Conservation (phyloP, 495 filamentous ascomycete species). For the Achaetomiella virescens region DNA sequence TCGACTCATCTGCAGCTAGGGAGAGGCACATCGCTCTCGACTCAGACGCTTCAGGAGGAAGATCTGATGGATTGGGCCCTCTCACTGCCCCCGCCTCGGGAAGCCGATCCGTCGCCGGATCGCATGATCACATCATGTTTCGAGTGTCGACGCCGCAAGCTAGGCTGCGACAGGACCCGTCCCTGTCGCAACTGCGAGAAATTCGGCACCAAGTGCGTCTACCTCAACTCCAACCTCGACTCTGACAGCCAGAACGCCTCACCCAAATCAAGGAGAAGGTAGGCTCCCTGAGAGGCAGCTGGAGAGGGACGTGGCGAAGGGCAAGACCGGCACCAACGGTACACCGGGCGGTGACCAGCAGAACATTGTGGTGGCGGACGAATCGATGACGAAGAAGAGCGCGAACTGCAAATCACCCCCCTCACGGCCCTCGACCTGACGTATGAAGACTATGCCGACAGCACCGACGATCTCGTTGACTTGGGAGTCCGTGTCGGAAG, state of each 20-base stretch:
- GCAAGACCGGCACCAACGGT: constrained; percentile 15
- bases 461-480: constrained; percentile 56
- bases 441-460: constrained; percentile 55
- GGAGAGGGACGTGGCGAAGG: constrained; percentile 47
- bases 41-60: not conserved
- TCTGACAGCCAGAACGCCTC: constrained; percentile 54
- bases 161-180: constrained; percentile 69
- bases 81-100: not conserved
- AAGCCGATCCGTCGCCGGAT: constrained; percentile 57
- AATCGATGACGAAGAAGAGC: constrained; percentile 44
- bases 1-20: not conserved
- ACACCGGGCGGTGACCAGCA: not conserved
- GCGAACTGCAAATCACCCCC: constrained; percentile 47
- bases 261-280: constrained; percentile 67
- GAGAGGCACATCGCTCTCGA: too few relatives aligned
- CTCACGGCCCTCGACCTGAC: constrained; percentile 55
- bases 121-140: constrained; percentile 63
- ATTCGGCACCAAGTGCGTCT: constrained; percentile 57
- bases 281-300: constrained; percentile 54
- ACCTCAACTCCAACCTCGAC: constrained; percentile 55
- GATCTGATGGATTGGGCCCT: not conserved
- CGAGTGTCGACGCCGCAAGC: constrained; percentile 70
- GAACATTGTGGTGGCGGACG: constrained; percentile 41
- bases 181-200: constrained; percentile 68
- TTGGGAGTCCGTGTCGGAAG: constrained; percentile 63